A percentile compares a stretch with the other conserved stretches of the same genome.
phyloP scores from a whole-genome alignment of 192 early-diverging fungal species.

The Geranomyces variabilis region DNA sequence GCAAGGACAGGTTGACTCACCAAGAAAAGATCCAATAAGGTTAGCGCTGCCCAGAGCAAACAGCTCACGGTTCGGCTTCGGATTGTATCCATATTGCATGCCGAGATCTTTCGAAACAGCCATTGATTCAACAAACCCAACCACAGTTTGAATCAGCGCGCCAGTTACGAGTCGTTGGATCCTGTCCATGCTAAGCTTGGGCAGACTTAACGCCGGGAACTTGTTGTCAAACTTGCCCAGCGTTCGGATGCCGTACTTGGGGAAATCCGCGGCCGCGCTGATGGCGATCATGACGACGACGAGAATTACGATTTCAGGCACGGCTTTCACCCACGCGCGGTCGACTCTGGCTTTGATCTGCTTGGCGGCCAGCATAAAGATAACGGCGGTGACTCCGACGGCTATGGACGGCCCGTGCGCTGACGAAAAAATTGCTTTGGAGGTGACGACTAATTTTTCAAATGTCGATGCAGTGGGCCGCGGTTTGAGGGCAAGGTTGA shows the following conservation, averaged over 20 bases:
- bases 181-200: slow-evolving; percentile 26
- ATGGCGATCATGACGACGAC: slow-evolving; percentile 40
- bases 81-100: slow-evolving; percentile 43
- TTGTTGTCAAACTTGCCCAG: slow-evolving; percentile 42
- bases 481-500: slow-evolving; percentile 18
- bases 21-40: slow-evolving; percentile 45
- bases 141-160: slow-evolving; percentile 41
- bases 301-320: slow-evolving; percentile 37
- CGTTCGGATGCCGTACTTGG: slow-evolving; percentile 33
- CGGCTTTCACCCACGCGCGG: slow-evolving; percentile 12
- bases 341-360: slow-evolving; percentile 26
- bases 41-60: slow-evolving; percentile 53
- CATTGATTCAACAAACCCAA: slow-evolving; percentile 49
- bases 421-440: slow-evolving; percentile 7
- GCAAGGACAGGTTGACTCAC: no score
- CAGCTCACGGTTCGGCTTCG: slow-evolving; percentile 45
- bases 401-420: slow-evolving; percentile 5
- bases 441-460: slow-evolving; percentile 34
- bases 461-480: slow-evolving; percentile 8
- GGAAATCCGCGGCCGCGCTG: slow-evolving; percentile 34
- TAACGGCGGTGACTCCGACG: slow-evolving; percentile 27
- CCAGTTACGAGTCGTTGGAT: slow-evolving; percentile 32
- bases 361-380: slow-evolving; percentile 29
- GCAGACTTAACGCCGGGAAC: slow-evolving; percentile 29
- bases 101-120: slow-evolving; percentile 44